These are phyloP conservation scores for Sporothrix protearum DNA, from an alignment of 2,329 filamentous ascomycete genomes.

Conservation along the genomic window DNA sequence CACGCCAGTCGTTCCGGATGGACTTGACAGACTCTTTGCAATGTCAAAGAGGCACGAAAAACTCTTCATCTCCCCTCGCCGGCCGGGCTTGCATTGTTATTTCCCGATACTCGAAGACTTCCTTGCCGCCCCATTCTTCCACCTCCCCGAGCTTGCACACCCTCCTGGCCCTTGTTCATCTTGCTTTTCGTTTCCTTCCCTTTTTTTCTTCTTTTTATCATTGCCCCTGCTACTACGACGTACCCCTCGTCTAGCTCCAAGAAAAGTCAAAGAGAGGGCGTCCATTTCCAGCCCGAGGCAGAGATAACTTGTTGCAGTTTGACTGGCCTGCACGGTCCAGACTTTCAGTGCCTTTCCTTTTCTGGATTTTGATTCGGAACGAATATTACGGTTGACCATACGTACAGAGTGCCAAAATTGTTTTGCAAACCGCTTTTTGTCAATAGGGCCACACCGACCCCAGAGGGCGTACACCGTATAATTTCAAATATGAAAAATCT, in stretches of 20 bases:
- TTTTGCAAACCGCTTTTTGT: no score
- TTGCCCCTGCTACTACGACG: constrained; percentile 34
- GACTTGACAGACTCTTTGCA: neutral
- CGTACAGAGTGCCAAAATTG: no score
- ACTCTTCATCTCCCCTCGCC: neutral
- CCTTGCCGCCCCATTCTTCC: constrained; percentile 1
- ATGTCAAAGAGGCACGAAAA: constrained; percentile 16
- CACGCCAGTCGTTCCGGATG: neutral
- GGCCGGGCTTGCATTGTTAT: constrained; percentile 8
- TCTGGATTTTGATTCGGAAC: constrained; percentile 2
- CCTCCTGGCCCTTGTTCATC: neutral
- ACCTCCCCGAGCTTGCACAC: neutral
- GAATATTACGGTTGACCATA: no score
- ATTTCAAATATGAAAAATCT: no score
- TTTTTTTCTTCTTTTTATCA: constrained; percentile 23
- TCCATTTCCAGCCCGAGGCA: constrained; percentile 22
- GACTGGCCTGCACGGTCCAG: constrained; percentile 35
- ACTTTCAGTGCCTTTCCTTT: constrained; percentile 11
- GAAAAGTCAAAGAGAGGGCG: constrained; percentile 1
- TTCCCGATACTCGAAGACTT: constrained; percentile 37
- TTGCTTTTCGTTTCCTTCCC: no score
- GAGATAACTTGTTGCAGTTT: constrained; percentile 40
- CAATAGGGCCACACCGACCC: no score
- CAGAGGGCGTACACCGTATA: no score
- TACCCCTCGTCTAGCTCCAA: constrained; percentile 25